Percentiles rank a stretch among this genome's conserved stretches.
These are phyloP conservation scores for Neurospora sp. DNA, from an alignment of 2,329 filamentous ascomycete genomes.

Conservation along the genomic window DNA sequence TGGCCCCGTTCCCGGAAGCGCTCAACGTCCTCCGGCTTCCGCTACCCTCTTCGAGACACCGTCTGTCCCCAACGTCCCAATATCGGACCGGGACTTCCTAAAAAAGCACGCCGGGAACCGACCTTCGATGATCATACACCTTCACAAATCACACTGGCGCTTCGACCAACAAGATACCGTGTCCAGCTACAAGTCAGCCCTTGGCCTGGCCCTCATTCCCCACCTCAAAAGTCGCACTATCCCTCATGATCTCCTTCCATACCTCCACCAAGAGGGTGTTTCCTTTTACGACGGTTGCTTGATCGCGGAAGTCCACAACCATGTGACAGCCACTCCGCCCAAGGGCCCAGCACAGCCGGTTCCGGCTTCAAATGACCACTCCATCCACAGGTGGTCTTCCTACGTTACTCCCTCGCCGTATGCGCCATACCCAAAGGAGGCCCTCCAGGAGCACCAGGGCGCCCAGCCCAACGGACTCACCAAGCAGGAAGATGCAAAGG, in stretches of 20 bases:
- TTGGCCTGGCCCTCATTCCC: slow-evolving; percentile 63
- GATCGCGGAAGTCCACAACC: slow-evolving; percentile 89
- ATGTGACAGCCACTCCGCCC: slow-evolving; percentile 26
- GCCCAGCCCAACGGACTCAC: slow-evolving; percentile 15
- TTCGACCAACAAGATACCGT: slow-evolving; percentile 93
- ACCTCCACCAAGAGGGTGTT: slow-evolving; percentile 62
- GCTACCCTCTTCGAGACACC: slow-evolving; percentile 1
- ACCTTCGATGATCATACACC: slow-evolving; percentile 78
- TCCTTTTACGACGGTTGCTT: slow-evolving; percentile 90
- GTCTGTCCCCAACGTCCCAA: slow-evolving; percentile 40
- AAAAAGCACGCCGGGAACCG: slow-evolving; percentile 57
- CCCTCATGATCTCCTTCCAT: slow-evolving; percentile 79
- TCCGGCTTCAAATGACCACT: slow-evolving; percentile 59
- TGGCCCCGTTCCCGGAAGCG: neutral
- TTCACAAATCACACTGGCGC: slow-evolving; percentile 77
- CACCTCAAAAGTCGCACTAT: slow-evolving; percentile 69
- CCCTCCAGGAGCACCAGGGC: slow-evolving; percentile 25
- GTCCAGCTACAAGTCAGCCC: slow-evolving; percentile 86
- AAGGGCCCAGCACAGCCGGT: slow-evolving; percentile 39
- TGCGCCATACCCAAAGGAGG: slow-evolving; percentile 57
- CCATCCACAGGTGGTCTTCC: slow-evolving; percentile 85
- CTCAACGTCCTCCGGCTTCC: neutral
- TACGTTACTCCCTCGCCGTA: slow-evolving; percentile 85
- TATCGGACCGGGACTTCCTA: slow-evolving; percentile 69
- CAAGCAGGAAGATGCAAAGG: slow-evolving; percentile 27